Evolutionary conservation across 495 filamentous ascomycete species (phyloP).

Genomic region (Aspergillus carlsbadensis): DNA sequence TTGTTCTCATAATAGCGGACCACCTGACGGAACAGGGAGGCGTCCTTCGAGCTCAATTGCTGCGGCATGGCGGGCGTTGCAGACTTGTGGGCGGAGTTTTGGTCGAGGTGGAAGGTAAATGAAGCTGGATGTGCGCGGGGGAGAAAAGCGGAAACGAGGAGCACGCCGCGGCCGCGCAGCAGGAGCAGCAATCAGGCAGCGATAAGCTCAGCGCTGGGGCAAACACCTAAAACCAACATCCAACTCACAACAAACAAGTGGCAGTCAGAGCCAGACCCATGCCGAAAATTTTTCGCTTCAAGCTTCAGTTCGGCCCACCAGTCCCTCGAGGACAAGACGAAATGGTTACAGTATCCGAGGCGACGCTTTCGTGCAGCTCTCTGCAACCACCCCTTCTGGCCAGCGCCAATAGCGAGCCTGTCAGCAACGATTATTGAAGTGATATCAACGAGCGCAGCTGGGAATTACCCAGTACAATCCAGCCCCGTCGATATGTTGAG

Average conservation of each 20-base stretch:
- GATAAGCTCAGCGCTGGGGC: conserved; percentile 19
- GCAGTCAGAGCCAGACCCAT: background rate
- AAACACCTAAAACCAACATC: conserved; percentile 5
- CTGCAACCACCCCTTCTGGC: background rate
- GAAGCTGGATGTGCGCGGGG: conserved; percentile 46
- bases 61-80: conserved; percentile 66
- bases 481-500: background rate
- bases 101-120: conserved; percentile 20
- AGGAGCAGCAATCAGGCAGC: conserved; percentile 19
- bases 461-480: background rate
- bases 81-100: conserved; percentile 25
- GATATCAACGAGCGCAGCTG: background rate
- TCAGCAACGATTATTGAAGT: background rate
- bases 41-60: conserved; percentile 84
- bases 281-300: background rate
- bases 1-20: conserved; percentile 96
- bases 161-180: background rate
- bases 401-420: background rate
- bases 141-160: conserved; percentile 12
- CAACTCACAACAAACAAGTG: background rate
- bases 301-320: background rate
- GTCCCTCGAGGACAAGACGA: conserved; percentile 12
- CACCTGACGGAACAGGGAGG: conserved; percentile 87
- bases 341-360: conserved; percentile 22
- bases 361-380: conserved; percentile 6